A percentile compares a stretch with the other conserved stretches of the same genome.
Evolutionary conservation across 2,329 filamentous ascomycete species (phyloP).

Genomic region (Ascochyta lentis): DNA sequence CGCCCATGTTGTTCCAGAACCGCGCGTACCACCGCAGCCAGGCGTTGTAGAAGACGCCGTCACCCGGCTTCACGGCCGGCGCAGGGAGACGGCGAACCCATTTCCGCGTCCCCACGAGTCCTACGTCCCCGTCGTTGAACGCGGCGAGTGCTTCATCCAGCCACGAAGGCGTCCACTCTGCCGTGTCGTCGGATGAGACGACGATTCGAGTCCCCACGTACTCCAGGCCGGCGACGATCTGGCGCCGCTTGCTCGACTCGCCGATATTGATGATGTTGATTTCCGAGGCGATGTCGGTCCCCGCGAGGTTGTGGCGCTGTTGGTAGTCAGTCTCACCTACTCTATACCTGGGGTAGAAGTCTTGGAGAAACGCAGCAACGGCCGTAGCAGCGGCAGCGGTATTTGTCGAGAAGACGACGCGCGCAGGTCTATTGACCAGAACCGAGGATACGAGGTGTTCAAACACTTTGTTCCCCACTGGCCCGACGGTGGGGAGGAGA

Average conservation of each 20-base stretch:
- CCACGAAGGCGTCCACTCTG: slow-evolving; percentile 25
- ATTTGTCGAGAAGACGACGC: slow-evolving; percentile 29
- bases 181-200: slow-evolving; percentile 29
- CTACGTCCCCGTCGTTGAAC: slow-evolving; percentile 25
- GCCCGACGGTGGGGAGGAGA: slow-evolving; percentile 30
- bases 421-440: slow-evolving; percentile 20
- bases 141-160: slow-evolving; percentile 25
- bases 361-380: neutral
- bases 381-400: slow-evolving; percentile 1
- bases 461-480: slow-evolving; percentile 11
- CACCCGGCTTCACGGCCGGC: neutral
- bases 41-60: neutral
- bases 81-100: slow-evolving; percentile 25
- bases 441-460: slow-evolving; percentile 20
- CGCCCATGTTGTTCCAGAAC: slow-evolving; percentile 34
- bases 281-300: neutral
- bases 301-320: neutral
- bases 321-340: slow-evolving; percentile 19
- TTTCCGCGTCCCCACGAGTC: slow-evolving; percentile 34
- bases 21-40: slow-evolving; percentile 21
- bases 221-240: slow-evolving; percentile 19
- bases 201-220: slow-evolving; percentile 19
- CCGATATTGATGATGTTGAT: slow-evolving; percentile 17
- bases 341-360: slow-evolving; percentile 4
- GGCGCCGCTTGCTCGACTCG: slow-evolving; percentile 29